Evolutionary conservation across 2,329 filamentous ascomycete species (phyloP).

Genomic region (Arachnopeziza araneosa): DNA sequence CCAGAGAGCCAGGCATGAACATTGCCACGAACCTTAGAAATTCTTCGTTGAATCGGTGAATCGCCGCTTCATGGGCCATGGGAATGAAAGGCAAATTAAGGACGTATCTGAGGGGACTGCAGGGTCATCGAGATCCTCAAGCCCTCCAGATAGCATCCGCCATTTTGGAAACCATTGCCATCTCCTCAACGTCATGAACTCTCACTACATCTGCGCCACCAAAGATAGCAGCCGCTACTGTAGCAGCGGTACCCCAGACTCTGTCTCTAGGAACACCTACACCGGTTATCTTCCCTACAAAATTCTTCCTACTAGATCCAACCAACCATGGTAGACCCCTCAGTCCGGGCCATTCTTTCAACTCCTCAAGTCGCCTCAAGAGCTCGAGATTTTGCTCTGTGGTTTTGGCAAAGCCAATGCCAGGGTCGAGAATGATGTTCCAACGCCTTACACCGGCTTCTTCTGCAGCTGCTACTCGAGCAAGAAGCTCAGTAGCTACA

Average conservation of each 20-base stretch:
- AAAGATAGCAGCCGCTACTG: constrained; percentile 77
- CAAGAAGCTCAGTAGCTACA: constrained; percentile 50
- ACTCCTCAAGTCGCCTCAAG: constrained; percentile 58
- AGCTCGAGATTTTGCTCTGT: constrained; percentile 76
- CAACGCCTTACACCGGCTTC: constrained; percentile 79
- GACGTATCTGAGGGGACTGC: background rate
- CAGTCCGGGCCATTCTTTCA: constrained; percentile 60
- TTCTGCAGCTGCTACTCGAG: constrained; percentile 67
- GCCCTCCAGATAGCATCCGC: constrained; percentile 83
- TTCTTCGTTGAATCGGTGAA: too few species aligned
- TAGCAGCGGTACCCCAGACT: constrained; percentile 80
- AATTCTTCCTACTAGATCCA: constrained; percentile 82
- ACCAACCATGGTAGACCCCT: constrained; percentile 79
- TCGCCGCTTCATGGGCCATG: too few species aligned
- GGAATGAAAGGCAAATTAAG: too few species aligned
- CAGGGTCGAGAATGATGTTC: constrained; percentile 92
- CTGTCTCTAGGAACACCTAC: constrained; percentile 65
- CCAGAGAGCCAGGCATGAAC: too few species aligned
- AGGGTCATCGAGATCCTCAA: background rate
- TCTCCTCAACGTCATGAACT: constrained; percentile 86
- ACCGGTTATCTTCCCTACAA: constrained; percentile 78
- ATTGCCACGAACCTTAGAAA: too few species aligned
- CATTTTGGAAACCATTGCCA: constrained; percentile 79
- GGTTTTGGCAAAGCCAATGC: constrained; percentile 89
- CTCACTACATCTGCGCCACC: constrained; percentile 88